A percentile compares a stretch with the other conserved stretches of the same genome.
Conservation (phyloP, 495 filamentous ascomycete species). For the Elasticomyces elasticus region DNA sequence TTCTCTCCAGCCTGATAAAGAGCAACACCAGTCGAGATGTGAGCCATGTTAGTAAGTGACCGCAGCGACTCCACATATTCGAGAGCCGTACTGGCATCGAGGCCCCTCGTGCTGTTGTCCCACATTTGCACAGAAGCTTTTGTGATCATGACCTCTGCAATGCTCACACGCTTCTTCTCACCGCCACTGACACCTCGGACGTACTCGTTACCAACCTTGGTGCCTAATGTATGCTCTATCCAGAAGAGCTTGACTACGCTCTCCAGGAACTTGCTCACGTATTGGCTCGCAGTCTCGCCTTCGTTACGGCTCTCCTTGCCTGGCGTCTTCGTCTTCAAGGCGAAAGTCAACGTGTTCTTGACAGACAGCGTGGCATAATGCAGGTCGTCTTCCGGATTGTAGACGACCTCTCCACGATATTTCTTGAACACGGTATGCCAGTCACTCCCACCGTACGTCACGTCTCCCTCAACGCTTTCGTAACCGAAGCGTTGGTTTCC, state of each 20-base stretch:
- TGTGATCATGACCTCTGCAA: conserved; percentile 58
- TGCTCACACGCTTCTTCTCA: conserved; percentile 63
- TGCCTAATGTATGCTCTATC: conserved; percentile 58
- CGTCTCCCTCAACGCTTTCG: conserved; percentile 25
- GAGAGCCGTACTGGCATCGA: conserved; percentile 57
- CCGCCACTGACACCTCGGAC: conserved; percentile 61
- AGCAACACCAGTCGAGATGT: conserved; percentile 51
- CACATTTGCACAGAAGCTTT: conserved; percentile 55
- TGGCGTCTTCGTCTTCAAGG: conserved; percentile 60
- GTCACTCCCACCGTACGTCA: conserved; percentile 51
- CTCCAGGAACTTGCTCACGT: conserved; percentile 56
- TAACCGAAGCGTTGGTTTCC: conserved; percentile 45
- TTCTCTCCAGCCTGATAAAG: conserved; percentile 64
- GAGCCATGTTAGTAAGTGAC: conserved; percentile 51
- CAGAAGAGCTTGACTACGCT: conserved; percentile 69
- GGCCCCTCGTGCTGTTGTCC: conserved; percentile 58
- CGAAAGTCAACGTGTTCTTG: conserved; percentile 59
- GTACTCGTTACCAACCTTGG: conserved; percentile 56
- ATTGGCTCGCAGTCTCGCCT: conserved; percentile 48
- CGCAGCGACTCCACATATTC: conserved; percentile 55
- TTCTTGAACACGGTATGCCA: conserved; percentile 50
- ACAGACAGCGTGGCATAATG: conserved; percentile 43
- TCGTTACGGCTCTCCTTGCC: conserved; percentile 19
- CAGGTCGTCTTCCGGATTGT: conserved; percentile 58
- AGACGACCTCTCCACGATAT: conserved; percentile 46